Evolutionary conservation across 768 basidiomycete genomes (phyloP).

Genomic region (Tricholoma matsutake): DNA sequence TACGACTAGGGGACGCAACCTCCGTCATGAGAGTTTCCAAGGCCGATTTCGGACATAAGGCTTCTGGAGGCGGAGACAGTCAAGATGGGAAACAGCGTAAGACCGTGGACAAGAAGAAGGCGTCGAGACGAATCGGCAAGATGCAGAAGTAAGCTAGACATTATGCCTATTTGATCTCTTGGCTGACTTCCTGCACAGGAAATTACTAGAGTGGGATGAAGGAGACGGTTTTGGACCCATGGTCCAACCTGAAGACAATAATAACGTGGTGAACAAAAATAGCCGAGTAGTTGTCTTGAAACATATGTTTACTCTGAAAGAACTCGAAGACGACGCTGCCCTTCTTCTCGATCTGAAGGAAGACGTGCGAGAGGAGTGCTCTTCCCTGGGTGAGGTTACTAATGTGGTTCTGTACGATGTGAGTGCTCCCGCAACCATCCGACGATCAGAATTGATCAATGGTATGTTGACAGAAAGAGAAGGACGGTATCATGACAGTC

Average conservation of each 20-base stretch:
- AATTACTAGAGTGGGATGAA: conserved; percentile 91
- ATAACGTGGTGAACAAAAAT: conserved; percentile 45
- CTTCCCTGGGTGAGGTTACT: conserved; percentile 88
- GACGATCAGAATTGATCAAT: neutral
- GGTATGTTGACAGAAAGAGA: conserved; percentile 63
- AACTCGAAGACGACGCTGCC: conserved; percentile 81
- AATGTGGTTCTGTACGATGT: conserved; percentile 96
- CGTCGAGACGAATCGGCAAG: conserved; percentile 71
- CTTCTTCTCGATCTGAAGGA: conserved; percentile 91
- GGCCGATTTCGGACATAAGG: conserved; percentile 79
- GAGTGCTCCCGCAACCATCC: conserved; percentile 28
- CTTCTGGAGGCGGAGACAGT: conserved; percentile 33
- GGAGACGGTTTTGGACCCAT: conserved; percentile 88
- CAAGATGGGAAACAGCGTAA: conserved; percentile 50
- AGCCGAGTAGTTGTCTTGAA: conserved; percentile 88
- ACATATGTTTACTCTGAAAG: conserved; percentile 89
- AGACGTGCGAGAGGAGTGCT: conserved; percentile 93
- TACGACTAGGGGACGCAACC: conserved; percentile 75
- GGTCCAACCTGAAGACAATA: conserved; percentile 52
- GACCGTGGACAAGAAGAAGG: conserved; percentile 76
- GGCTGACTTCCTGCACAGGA: conserved; percentile 46
- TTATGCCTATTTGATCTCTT: neutral
- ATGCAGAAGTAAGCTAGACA: conserved; percentile 70
- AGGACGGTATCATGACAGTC: conserved; percentile 92
- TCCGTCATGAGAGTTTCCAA: conserved; percentile 71